A percentile compares a stretch with the other conserved stretches of the same genome.
phyloP scores from a whole-genome alignment of 2,329 filamentous ascomycete species.

The Macrophomina tecta region DNA sequence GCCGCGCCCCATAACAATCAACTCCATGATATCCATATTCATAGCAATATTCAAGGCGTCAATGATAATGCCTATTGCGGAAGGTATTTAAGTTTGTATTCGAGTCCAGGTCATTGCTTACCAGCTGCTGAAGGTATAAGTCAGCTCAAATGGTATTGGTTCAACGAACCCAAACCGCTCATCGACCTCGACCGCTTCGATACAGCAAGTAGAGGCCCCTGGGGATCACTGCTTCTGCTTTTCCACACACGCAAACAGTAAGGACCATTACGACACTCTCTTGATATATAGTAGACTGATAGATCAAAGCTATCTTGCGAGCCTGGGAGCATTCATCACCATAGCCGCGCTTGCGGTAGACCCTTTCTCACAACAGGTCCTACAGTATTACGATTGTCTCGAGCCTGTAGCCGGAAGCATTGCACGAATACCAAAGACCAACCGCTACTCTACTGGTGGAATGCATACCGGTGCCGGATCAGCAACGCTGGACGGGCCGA shows the following conservation, averaged over 20 bases:
- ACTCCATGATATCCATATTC: constrained; percentile 22
- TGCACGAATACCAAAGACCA: constrained; percentile 5
- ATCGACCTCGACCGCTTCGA: constrained; percentile 20
- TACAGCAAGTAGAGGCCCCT: constrained; percentile 14
- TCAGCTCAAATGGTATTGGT: constrained; percentile 23
- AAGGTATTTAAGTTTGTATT: not conserved
- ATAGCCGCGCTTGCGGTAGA: constrained; percentile 11
- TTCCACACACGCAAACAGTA: constrained; percentile 7
- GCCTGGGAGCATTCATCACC: constrained; percentile 1
- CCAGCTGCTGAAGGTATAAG: constrained; percentile 1
- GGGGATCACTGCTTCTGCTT: not conserved
- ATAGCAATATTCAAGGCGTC: constrained; percentile 6
- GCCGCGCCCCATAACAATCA: constrained; percentile 19
- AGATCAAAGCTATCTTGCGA: constrained; percentile 4
- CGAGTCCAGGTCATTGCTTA: too few species aligned
- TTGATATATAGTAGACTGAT: not conserved
- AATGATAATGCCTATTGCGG: constrained; percentile 7
- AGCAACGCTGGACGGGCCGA: not conserved
- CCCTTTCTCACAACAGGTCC: constrained; percentile 10
- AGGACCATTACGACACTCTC: not conserved
- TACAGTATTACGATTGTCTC: constrained; percentile 4
- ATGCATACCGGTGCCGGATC: not conserved
- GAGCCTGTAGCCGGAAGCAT: not conserved
- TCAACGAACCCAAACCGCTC: not conserved
- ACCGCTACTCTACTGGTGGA: not conserved